Evolutionary conservation across 345 rosid genomes (phyloP).

Genomic region (Eucalyptus pumila): DNA sequence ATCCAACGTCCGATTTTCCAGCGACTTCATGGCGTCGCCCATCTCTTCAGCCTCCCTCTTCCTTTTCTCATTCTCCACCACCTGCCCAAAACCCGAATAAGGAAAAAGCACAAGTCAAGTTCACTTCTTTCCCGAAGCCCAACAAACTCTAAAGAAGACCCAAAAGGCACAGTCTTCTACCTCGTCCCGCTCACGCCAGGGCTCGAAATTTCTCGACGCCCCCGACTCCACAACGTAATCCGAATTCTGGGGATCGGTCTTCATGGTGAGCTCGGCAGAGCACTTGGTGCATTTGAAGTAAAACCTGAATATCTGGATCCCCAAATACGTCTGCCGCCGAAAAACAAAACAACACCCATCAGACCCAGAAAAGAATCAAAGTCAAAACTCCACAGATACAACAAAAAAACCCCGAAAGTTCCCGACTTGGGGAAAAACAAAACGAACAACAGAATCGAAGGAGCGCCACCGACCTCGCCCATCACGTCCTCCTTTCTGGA

Average conservation of each 20-base stretch:
- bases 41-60: conserved; percentile 77
- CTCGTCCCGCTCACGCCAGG: conserved; percentile 96
- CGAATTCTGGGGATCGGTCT: conserved; percentile 93
- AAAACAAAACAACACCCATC: neutral
- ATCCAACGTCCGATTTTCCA: conserved; percentile 86
- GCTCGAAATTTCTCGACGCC: conserved; percentile 79
- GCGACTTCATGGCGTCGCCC: conserved; percentile 94
- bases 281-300: conserved; percentile 95
- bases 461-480: conserved; percentile 48
- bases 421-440: neutral
- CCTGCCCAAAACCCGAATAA: conserved; percentile 14
- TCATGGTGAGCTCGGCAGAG: conserved; percentile 79
- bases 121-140: neutral
- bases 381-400: neutral
- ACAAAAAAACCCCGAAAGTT: neutral
- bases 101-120: neutral
- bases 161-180: conserved; percentile 1
- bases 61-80: conserved; percentile 31
- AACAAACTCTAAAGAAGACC: neutral
- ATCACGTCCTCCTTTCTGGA: conserved; percentile 82
- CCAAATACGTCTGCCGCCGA: conserved; percentile 65
- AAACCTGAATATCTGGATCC: conserved; percentile 82
- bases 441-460: neutral
- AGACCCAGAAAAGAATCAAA: neutral
- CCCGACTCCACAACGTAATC: conserved; percentile 89